Evolutionary conservation across 2,329 filamentous ascomycete genomes (phyloP), one percentile per base, ranked within the genome.

Genomic region (Aspergillus felis): DNA sequence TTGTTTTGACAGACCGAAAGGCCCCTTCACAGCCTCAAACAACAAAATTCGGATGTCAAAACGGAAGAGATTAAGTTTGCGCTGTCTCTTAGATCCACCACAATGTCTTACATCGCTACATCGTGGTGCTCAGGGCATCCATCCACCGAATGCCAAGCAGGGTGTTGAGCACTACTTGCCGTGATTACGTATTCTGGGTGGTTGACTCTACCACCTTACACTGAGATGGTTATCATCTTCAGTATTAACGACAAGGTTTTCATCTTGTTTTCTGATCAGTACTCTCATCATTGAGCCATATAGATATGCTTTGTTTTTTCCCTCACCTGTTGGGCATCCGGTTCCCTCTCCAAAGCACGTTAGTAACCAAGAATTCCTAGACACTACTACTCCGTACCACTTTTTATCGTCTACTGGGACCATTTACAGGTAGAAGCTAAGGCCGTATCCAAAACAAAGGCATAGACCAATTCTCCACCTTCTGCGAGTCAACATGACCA

Each of bases 101-200:
- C 32, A 38, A 7, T 38, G 32, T 38, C 32, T 38, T 38, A 38
- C 32, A 17, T 17, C 32, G 32, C 32, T 14, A 38, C 32, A 38
- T 38, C 32, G 6, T 38, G 42, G 22, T 46, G 42, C 42, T 46
- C 9, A 8, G 14, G 14, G 32, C 17, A 38, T 38, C 32, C 32
- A 38, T 38, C 32, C 32, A 38, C 14, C n/a, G 48, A 25, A 48
- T 35, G 61, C 58, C 58, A 64, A 60, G 62, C 41, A 25, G 24
- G 25, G 49, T 27, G 49, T 44, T 50, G n/a, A 48, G 52, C 62
- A 59, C 61, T 62, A 64, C 53, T 9, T 38, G 25, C 14, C 25
- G 49, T 42, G 53, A 61, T 59, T 59, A 57, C 58, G 54, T 57
- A 61, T 57, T 49, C 56, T 51, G 46, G 24, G 7, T 53, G 17